A percentile compares a stretch with the other conserved stretches of the same genome.
phyloP scores from a whole-genome alignment of 768 basidiomycete species.

The Suillus sp. region DNA sequence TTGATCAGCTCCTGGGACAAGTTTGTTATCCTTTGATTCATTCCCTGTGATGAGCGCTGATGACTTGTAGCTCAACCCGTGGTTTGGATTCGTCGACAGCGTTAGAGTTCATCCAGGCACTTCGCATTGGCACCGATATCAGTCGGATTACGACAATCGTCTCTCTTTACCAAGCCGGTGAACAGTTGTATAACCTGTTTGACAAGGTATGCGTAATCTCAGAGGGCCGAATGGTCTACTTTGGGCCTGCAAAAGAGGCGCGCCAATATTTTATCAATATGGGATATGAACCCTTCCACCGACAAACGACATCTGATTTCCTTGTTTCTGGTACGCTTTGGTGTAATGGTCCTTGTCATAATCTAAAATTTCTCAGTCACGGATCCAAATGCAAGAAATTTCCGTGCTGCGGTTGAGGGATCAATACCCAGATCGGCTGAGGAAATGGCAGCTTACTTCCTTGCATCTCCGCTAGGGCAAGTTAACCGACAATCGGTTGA shows the following conservation, averaged over 20 bases:
- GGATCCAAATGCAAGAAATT: conserved; percentile 61
- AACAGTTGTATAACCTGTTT: conserved; percentile 74
- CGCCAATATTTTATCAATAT: conserved; percentile 76
- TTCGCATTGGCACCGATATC: conserved; percentile 85
- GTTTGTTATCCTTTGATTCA: background rate
- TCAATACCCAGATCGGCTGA: conserved; percentile 45
- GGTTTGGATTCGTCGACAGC: conserved; percentile 88
- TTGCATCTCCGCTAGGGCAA: conserved; percentile 40
- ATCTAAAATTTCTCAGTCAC: conserved; percentile 42
- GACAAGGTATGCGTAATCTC: conserved; percentile 88
- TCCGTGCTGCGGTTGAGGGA: conserved; percentile 33
- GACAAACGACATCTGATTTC: conserved; percentile 68
- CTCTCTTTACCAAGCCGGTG: conserved; percentile 75
- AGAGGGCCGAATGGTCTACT: conserved; percentile 81
- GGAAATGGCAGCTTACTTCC: conserved; percentile 58
- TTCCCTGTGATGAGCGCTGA: background rate
- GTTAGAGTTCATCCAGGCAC: conserved; percentile 77
- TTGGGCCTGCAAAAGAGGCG: conserved; percentile 72
- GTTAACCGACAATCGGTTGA: conserved; percentile 51
- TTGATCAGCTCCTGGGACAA: conserved; percentile 4
- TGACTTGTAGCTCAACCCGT: conserved; percentile 50
- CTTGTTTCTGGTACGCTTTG: conserved; percentile 39
- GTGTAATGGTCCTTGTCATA: background rate
- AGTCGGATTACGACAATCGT: conserved; percentile 80
- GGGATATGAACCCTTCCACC: conserved; percentile 53